These are phyloP conservation scores for Euphorbia schlechtendalii DNA, from an alignment of 441 rosid species.

Conservation along the genomic window DNA sequence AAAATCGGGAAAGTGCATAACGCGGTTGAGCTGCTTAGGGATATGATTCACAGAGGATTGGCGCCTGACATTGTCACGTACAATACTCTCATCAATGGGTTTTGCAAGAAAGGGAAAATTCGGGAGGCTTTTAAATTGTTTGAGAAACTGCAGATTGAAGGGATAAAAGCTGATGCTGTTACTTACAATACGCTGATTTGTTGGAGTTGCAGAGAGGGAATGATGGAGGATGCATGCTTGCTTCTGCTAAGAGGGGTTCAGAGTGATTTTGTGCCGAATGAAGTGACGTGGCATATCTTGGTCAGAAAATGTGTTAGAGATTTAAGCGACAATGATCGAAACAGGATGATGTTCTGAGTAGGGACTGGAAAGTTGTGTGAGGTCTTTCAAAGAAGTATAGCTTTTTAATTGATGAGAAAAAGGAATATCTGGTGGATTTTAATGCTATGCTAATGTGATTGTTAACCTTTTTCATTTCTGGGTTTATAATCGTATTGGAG, in stretches of 20 bases:
- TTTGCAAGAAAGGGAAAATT: slow-evolving; percentile 52
- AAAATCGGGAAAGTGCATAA: slow-evolving; percentile 47
- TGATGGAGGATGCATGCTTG: slow-evolving; percentile 51
- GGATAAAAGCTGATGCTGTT: slow-evolving; percentile 61
- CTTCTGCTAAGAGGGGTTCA: slow-evolving; percentile 47
- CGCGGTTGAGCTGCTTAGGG: slow-evolving; percentile 59
- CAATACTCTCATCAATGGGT: slow-evolving; percentile 71
- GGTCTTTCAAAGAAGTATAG: too few species aligned
- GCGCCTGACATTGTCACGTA: slow-evolving; percentile 70
- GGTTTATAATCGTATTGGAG: too few species aligned
- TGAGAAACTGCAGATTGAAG: slow-evolving; percentile 55
- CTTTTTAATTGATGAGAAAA: too few species aligned
- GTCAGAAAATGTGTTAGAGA: slow-evolving; percentile 34
- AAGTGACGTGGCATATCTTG: slow-evolving; percentile 57
- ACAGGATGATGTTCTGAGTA: not conserved
- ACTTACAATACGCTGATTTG: slow-evolving; percentile 75
- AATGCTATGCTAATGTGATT: too few species aligned
- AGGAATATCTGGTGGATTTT: too few species aligned
- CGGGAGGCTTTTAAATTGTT: slow-evolving; percentile 60
- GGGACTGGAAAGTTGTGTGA: not conserved
- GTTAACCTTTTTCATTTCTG: too few species aligned
- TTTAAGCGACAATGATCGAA: slow-evolving; percentile 13
- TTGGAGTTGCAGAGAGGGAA: slow-evolving; percentile 59
- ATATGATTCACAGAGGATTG: slow-evolving; percentile 61
- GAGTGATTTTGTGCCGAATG: slow-evolving; percentile 53